Evolutionary conservation across 2,329 filamentous ascomycete species (phyloP).

Genomic region (Ceratocystis alfenasii): DNA sequence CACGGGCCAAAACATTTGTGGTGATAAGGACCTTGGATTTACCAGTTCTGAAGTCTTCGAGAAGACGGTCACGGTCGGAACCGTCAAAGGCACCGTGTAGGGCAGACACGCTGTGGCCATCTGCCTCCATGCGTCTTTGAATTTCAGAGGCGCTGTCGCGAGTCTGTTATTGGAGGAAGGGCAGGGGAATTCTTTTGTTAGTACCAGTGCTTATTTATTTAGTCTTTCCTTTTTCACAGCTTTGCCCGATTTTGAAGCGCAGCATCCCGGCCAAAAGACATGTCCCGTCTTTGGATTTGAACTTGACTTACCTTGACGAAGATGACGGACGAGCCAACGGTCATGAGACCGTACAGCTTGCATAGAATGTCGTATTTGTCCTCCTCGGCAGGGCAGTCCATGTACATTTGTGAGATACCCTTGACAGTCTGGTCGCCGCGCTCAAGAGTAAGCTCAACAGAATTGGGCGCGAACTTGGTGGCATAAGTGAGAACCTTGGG

Average conservation of each 20-base stretch:
- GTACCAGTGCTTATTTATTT: neutral
- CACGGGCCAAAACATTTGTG: conserved; percentile 89
- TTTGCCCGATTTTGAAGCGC: neutral
- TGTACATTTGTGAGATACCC: conserved; percentile 95
- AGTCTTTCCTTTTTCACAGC: neutral
- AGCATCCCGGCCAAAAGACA: neutral
- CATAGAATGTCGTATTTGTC: conserved; percentile 83
- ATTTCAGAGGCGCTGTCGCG: conserved; percentile 78
- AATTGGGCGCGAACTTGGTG: conserved; percentile 67
- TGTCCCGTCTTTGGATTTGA: neutral
- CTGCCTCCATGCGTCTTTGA: conserved; percentile 68
- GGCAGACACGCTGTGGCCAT: conserved; percentile 85
- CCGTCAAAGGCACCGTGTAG: conserved; percentile 84
- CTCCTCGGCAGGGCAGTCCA: conserved; percentile 72
- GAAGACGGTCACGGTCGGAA: conserved; percentile 65
- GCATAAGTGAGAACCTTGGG: conserved; percentile 77
- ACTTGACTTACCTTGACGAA: conserved; percentile 64
- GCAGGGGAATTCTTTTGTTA: neutral
- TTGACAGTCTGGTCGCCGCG: conserved; percentile 90
- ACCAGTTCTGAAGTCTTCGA: conserved; percentile 76
- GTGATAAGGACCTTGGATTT: conserved; percentile 93
- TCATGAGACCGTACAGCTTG: conserved; percentile 91
- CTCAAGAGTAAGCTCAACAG: conserved; percentile 76
- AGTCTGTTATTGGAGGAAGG: conserved; percentile 41
- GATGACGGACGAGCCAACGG: conserved; percentile 93